Evolutionary conservation across 495 filamentous ascomycete species (phyloP).

Genomic region (Penicillium egyptiacum): DNA sequence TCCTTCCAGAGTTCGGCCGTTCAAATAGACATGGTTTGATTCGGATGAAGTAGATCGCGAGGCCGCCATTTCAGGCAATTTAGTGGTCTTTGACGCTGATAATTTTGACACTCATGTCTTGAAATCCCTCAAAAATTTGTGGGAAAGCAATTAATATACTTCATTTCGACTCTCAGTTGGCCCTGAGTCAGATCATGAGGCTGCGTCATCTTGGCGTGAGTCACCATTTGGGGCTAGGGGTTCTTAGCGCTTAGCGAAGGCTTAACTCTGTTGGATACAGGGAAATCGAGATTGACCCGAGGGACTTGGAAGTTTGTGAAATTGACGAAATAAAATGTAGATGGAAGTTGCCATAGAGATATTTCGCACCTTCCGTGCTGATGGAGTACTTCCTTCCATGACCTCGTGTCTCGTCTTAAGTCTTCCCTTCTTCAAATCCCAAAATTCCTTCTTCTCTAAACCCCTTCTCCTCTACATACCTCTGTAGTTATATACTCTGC

Average conservation of each 20-base stretch:
- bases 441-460: neutral
- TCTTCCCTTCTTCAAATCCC: neutral
- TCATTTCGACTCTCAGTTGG: neutral
- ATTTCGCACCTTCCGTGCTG: neutral
- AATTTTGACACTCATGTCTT: slow-evolving; percentile 1
- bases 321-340: neutral
- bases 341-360: neutral
- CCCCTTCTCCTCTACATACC: neutral
- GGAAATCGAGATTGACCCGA: neutral
- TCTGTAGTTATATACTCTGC: slow-evolving; percentile 16
- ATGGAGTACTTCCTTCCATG: neutral
- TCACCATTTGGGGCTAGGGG: neutral
- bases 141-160: neutral
- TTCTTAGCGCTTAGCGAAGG: neutral
- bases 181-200: neutral
- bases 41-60: neutral
- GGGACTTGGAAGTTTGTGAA: neutral
- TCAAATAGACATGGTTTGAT: slow-evolving; percentile 44
- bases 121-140: no score
- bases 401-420: neutral
- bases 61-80: neutral
- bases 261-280: neutral
- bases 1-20: slow-evolving; percentile 76
- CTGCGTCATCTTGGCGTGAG: slow-evolving; percentile 4
- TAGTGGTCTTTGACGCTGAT: neutral